A percentile compares a stretch with the other conserved stretches of the same genome.
These are phyloP conservation scores for Ceratobasidium sp. DNA, from an alignment of 1,284 basidiomycete genomes.

Conservation along the genomic window DNA sequence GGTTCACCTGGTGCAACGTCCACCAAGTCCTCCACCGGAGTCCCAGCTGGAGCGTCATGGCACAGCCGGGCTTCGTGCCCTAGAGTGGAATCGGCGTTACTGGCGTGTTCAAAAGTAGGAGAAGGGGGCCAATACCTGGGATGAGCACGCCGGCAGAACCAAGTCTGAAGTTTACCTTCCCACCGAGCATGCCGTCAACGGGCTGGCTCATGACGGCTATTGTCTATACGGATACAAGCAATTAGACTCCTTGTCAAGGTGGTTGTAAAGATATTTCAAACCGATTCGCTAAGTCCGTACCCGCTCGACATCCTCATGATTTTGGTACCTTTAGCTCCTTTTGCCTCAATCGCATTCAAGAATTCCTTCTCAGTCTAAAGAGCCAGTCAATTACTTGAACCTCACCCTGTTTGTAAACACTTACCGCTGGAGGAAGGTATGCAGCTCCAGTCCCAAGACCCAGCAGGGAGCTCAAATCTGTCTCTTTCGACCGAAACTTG, in stretches of 20 bases:
- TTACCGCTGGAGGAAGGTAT: slow-evolving; percentile 72
- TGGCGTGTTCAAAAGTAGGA: neutral
- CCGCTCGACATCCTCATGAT: slow-evolving; percentile 60
- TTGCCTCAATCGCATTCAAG: slow-evolving; percentile 18
- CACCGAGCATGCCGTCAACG: slow-evolving; percentile 64
- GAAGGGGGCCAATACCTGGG: slow-evolving; percentile 63
- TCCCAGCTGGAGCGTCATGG: slow-evolving; percentile 39
- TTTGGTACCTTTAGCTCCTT: slow-evolving; percentile 33
- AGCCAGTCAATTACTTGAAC: neutral
- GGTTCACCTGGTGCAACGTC: slow-evolving; percentile 63
- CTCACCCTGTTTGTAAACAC: neutral
- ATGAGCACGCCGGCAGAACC: slow-evolving; percentile 72
- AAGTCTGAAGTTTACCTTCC: slow-evolving; percentile 58
- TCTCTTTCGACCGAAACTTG: slow-evolving; percentile 59
- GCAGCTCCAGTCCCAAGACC: slow-evolving; percentile 71
- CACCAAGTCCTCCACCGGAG: slow-evolving; percentile 30
- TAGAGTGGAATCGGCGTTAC: neutral
- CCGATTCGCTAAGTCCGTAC: slow-evolving; percentile 82
- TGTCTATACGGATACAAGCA: slow-evolving; percentile 63
- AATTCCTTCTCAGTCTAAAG: slow-evolving; percentile 28
- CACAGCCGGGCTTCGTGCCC: slow-evolving; percentile 34
- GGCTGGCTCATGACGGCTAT: slow-evolving; percentile 66
- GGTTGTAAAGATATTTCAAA: slow-evolving; percentile 57
- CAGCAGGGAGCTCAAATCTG: slow-evolving; percentile 70
- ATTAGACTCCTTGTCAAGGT: neutral